Evolutionary conservation across 2,329 filamentous ascomycete genomes (phyloP).

Genomic region (Fusarium nanum): DNA sequence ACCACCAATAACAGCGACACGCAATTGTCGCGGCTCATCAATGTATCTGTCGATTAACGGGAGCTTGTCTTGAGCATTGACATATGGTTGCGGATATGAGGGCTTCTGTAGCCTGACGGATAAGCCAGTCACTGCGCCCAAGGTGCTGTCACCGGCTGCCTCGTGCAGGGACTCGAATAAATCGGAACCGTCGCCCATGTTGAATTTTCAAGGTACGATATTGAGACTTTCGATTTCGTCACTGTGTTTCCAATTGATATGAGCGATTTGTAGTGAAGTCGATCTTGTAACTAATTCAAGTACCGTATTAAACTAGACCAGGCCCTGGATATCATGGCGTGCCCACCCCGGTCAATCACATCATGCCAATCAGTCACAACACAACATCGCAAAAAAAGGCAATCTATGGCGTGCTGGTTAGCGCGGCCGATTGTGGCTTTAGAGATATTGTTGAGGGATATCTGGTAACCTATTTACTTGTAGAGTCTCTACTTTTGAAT

Average conservation of each 20-base stretch:
- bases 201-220: neutral
- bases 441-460: too few species aligned
- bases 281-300: neutral
- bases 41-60: neutral
- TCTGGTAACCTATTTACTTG: too few species aligned
- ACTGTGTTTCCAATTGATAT: neutral
- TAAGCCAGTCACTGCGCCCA: neutral
- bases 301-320: neutral
- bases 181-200: neutral
- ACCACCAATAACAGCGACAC: constrained; percentile 1
- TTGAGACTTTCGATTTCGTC: accelerated
- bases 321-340: neutral
- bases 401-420: neutral
- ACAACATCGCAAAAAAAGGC: neutral
- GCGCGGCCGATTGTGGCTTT: too few species aligned
- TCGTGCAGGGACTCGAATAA: neutral
- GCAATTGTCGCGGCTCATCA: neutral
- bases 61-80: neutral
- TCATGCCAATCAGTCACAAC: neutral
- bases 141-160: neutral
- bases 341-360: neutral
- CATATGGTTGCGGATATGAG: neutral
- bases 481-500: too few species aligned
- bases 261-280: neutral
- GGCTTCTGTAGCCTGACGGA: neutral